Percentiles rank a stretch among this genome's conserved stretches.
phyloP scores from a whole-genome alignment of 257 asterid species.

The Solanum chiquidenum region DNA sequence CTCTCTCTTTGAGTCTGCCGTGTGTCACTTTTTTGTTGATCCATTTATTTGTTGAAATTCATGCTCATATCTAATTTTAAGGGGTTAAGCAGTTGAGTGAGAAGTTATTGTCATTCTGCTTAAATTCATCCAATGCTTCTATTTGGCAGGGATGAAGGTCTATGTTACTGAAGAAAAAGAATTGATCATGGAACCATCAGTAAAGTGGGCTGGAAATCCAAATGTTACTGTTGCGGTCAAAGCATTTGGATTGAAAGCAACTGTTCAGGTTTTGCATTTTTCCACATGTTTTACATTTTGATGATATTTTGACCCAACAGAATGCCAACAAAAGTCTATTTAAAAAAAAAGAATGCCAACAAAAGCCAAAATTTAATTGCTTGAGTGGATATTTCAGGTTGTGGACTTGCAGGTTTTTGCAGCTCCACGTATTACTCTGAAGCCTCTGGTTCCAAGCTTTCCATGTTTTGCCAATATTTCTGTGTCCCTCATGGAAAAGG shows the following conservation, averaged over 20 bases:
- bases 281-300: neutral
- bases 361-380: neutral
- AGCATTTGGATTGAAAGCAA: slow-evolving; percentile 82
- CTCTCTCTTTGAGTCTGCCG: neutral
- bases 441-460: slow-evolving; percentile 98
- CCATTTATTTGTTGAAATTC: neutral
- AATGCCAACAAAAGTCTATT: neutral
- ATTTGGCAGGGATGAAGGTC: slow-evolving; percentile 49
- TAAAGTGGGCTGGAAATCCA: slow-evolving; percentile 99
- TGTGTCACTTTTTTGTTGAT: neutral
- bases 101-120: neutral
- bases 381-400: slow-evolving; percentile 39
- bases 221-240: slow-evolving; percentile 57
- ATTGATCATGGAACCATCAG: slow-evolving; percentile 96
- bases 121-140: neutral
- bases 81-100: neutral
- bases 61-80: neutral
- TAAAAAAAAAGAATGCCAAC: neutral
- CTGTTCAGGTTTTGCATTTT: slow-evolving; percentile 62
- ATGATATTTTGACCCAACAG: neutral
- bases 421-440: slow-evolving; percentile 87
- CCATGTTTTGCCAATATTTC: slow-evolving; percentile 80
- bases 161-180: slow-evolving; percentile 63
- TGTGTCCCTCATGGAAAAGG: slow-evolving; percentile 93
- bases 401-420: slow-evolving; percentile 92